These are phyloP conservation scores for Mycena maculata DNA, from an alignment of 768 basidiomycete genomes.

Conservation along the genomic window DNA sequence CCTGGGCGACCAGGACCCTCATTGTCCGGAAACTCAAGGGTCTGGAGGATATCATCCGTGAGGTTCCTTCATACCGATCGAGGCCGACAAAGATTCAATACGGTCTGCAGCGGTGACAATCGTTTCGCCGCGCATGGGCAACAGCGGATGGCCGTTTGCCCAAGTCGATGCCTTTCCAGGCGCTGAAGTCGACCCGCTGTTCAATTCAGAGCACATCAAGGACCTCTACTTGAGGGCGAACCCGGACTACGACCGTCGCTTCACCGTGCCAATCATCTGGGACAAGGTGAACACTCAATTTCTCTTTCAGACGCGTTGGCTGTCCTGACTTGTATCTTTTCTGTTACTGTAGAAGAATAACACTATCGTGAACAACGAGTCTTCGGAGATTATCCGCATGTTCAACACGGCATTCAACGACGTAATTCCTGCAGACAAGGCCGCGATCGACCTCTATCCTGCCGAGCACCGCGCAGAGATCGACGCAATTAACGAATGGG, in stretches of 20 bases:
- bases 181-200: conserved; percentile 81
- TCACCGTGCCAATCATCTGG: conserved; percentile 93
- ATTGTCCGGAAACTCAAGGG: conserved; percentile 94
- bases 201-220: conserved; percentile 75
- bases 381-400: conserved; percentile 93
- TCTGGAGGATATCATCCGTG: conserved; percentile 84
- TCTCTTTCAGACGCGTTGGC: not conserved
- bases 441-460: conserved; percentile 45
- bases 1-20: conserved; percentile 94
- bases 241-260: conserved; percentile 78
- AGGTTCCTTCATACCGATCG: conserved; percentile 40
- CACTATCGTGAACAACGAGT: conserved; percentile 96
- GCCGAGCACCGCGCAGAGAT: conserved; percentile 72
- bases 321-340: not conserved
- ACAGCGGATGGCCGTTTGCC: conserved; percentile 90
- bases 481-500: conserved; percentile 86
- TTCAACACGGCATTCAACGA: conserved; percentile 90
- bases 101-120: conserved; percentile 70
- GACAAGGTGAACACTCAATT: conserved; percentile 74
- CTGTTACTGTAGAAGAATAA: conserved; percentile 40
- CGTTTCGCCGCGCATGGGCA: conserved; percentile 89
- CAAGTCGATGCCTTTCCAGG: conserved; percentile 74
- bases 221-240: conserved; percentile 87
- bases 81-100: not conserved
- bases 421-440: conserved; percentile 68